Evolutionary conservation across 768 basidiomycete genomes (phyloP).

Genomic region (Pulveroboletus sp.): DNA sequence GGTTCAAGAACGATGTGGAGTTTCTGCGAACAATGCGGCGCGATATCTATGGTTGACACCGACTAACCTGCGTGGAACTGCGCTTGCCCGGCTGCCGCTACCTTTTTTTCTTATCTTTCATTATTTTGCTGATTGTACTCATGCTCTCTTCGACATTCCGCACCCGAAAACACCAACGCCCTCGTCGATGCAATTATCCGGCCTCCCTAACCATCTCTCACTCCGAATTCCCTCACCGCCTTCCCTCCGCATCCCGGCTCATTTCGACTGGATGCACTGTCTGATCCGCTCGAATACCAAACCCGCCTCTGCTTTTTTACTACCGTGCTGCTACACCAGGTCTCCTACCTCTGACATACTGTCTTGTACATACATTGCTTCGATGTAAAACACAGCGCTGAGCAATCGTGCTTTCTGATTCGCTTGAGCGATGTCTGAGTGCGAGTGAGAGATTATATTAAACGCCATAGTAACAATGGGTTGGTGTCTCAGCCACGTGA

Average conservation of each 20-base stretch:
- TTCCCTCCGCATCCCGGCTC: slow-evolving; percentile 14
- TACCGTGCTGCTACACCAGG: slow-evolving; percentile 22
- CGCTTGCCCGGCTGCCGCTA: slow-evolving; percentile 8
- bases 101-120: slow-evolving; percentile 24
- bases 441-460: too few relatives aligned
- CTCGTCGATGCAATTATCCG: slow-evolving; percentile 24
- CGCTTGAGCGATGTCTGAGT: neutral
- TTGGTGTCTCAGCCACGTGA: slow-evolving; percentile 30
- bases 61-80: slow-evolving; percentile 38
- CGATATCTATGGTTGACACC: slow-evolving; percentile 82
- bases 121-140: slow-evolving; percentile 33
- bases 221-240: slow-evolving; percentile 10
- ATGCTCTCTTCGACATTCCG: slow-evolving; percentile 21
- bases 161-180: slow-evolving; percentile 25
- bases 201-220: slow-evolving; percentile 3
- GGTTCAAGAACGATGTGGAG: slow-evolving; percentile 81
- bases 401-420: slow-evolving; percentile 12
- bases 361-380: slow-evolving; percentile 28
- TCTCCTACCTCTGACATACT: slow-evolving; percentile 20
- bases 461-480: too few relatives aligned
- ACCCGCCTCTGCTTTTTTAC: slow-evolving; percentile 15
- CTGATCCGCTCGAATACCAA: slow-evolving; percentile 17
- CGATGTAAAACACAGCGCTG: slow-evolving; percentile 24
- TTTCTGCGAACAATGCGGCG: slow-evolving; percentile 84
- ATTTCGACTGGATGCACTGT: slow-evolving; percentile 23